Percentiles rank a stretch among this genome's conserved stretches.
Conservation (phyloP, 1,139 yeast genomes). For the Nematodospora anomalae region DNA sequence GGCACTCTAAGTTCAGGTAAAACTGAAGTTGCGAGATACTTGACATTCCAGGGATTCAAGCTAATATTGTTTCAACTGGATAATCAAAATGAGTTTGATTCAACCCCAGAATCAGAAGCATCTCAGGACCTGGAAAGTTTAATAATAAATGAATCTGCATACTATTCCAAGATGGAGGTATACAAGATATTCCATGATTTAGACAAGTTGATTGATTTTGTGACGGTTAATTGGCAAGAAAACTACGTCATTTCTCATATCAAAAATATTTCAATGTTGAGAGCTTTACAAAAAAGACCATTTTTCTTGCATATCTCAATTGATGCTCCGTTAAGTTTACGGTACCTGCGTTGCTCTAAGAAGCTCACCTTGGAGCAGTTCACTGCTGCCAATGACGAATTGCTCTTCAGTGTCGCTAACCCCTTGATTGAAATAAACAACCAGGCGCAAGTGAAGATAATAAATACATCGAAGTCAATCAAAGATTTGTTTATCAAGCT, state of each 20-base stretch:
- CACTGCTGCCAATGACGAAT: slow-evolving; percentile 44
- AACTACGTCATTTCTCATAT: slow-evolving; percentile 63
- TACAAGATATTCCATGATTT: slow-evolving; percentile 29
- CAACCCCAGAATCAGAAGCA: slow-evolving; percentile 4
- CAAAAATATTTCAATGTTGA: slow-evolving; percentile 42
- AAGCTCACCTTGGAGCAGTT: slow-evolving; percentile 40
- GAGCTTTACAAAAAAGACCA: slow-evolving; percentile 67
- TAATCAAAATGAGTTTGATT: slow-evolving; percentile 1
- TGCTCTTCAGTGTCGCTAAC: slow-evolving; percentile 35
- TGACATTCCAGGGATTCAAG: slow-evolving; percentile 58
- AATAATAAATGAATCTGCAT: slow-evolving; percentile 1
- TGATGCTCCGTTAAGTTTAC: slow-evolving; percentile 66
- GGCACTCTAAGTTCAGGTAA: slow-evolving; percentile 75
- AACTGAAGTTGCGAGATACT: slow-evolving; percentile 59
- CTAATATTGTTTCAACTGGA: slow-evolving; percentile 21
- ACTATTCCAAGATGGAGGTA: slow-evolving; percentile 16
- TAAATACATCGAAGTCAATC: slow-evolving; percentile 55
- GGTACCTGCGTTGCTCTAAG: slow-evolving; percentile 46
- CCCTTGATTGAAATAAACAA: slow-evolving; percentile 52
- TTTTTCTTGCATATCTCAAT: slow-evolving; percentile 79
- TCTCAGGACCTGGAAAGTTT: slow-evolving; percentile 7
- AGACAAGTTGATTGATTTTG: slow-evolving; percentile 57
- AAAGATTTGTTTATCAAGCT: slow-evolving; percentile 53
- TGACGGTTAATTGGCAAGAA: slow-evolving; percentile 68
- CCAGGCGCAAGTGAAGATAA: slow-evolving; percentile 59